phyloP scores from a whole-genome alignment of 805 yeast species.

The Candida maesae region DNA sequence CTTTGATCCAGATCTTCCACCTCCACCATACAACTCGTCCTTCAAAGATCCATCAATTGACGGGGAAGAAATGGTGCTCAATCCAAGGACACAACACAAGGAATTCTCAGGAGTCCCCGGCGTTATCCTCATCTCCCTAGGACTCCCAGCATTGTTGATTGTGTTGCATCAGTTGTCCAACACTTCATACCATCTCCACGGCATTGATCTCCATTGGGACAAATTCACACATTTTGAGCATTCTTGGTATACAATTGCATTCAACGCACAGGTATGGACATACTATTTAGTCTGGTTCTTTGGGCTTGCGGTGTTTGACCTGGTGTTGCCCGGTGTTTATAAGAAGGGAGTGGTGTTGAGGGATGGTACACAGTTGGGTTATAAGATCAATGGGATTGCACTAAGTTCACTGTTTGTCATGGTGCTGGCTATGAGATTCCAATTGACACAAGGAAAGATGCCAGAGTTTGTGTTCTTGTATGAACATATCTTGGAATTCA shows the following conservation, averaged over 20 bases:
- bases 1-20: not conserved
- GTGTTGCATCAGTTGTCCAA: constrained; percentile 61
- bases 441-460: constrained; percentile 46
- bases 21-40: not conserved
- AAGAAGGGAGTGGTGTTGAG: constrained; percentile 67
- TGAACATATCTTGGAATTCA: constrained; percentile 61
- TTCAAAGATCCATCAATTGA: too few species aligned
- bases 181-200: constrained; percentile 49
- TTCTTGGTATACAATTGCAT: constrained; percentile 32
- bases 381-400: constrained; percentile 78
- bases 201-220: constrained; percentile 40
- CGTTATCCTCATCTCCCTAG: constrained; percentile 58
- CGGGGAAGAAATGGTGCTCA: too few species aligned
- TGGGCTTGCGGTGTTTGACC: constrained; percentile 58
- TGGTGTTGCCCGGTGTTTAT: constrained; percentile 59
- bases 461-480: constrained; percentile 83
- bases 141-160: constrained; percentile 62
- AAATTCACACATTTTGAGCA: constrained; percentile 35
- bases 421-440: constrained; percentile 49
- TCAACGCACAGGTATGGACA: constrained; percentile 50
- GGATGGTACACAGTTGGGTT: constrained; percentile 66
- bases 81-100: constrained; percentile 65
- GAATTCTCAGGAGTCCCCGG: constrained; percentile 85
- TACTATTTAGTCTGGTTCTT: constrained; percentile 74
- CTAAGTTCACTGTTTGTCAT: constrained; percentile 41